Conservation (phyloP, 345 rosid genomes). For the Populus alba region DNA sequence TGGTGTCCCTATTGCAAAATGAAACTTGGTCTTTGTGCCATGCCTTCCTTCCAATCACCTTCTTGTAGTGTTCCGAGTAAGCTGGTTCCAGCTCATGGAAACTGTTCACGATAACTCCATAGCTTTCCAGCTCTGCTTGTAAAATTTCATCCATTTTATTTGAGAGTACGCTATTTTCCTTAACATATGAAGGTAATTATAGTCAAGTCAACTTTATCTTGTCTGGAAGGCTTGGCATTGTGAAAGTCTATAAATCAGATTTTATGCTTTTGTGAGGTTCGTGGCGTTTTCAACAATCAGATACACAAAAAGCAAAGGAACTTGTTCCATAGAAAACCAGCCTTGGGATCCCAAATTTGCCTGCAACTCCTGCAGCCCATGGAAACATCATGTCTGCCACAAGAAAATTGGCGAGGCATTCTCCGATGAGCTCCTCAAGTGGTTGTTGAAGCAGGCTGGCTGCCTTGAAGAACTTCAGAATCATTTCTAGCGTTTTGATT, state of each 20-base stretch:
- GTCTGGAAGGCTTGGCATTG: conserved; percentile 50
- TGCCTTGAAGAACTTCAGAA: conserved; percentile 28
- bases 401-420: conserved; percentile 44
- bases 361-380: conserved; percentile 52
- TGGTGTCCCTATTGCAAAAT: conserved; percentile 17
- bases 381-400: conserved; percentile 60
- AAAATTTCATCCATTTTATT: not conserved
- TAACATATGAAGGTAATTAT: conserved; percentile 22
- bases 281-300: conserved; percentile 27
- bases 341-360: conserved; percentile 48
- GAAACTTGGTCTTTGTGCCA: conserved; percentile 47
- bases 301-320: conserved; percentile 37
- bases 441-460: conserved; percentile 38
- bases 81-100: conserved; percentile 26
- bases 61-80: conserved; percentile 21
- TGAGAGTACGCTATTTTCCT: conserved; percentile 3
- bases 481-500: conserved; percentile 7
- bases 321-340: conserved; percentile 51
- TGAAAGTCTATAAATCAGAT: conserved; percentile 44
- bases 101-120: conserved; percentile 18
- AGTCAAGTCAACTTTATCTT: conserved; percentile 38
- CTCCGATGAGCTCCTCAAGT: conserved; percentile 37
- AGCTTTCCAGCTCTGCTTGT: conserved; percentile 8
- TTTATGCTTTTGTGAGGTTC: conserved; percentile 37
- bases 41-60: conserved; percentile 10